Evolutionary conservation across 2,329 filamentous ascomycete genomes (phyloP).

Genomic region (Mycosphaerella arachidis): DNA sequence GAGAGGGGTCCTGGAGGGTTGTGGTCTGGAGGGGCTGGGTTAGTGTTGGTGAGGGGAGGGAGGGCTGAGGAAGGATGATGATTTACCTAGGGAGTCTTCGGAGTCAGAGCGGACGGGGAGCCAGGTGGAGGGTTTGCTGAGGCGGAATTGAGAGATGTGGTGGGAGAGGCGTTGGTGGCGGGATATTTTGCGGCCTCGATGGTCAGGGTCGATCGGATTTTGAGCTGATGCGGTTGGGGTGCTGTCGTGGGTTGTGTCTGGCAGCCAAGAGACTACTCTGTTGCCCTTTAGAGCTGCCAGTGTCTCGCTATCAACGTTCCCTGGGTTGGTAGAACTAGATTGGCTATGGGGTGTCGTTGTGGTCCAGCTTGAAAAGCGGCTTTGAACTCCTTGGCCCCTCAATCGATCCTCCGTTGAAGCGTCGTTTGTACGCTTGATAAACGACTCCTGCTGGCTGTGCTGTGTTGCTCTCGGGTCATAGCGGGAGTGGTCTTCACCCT

Average conservation of each 20-base stretch:
- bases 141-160: neutral
- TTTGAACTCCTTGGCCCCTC: no score
- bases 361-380: neutral
- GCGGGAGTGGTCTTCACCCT: neutral
- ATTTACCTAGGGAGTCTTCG: no score
- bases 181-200: neutral
- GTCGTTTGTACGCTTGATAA: no score
- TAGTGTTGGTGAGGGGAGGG: neutral
- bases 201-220: neutral
- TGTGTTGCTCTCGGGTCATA: neutral
- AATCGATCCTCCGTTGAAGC: no score
- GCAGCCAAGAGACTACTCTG: neutral
- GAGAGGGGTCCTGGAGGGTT: neutral
- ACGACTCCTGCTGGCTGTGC: no score
- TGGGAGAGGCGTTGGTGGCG: neutral
- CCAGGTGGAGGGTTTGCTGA: neutral
- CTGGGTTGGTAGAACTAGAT: neutral
- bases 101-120: neutral
- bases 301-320: neutral
- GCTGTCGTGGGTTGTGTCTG: neutral
- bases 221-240: neutral
- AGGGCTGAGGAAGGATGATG: no score
- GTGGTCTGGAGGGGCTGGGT: neutral
- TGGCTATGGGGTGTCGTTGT: neutral
- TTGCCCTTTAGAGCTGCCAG: neutral